These are phyloP conservation scores for Aspergillus egyptiacus DNA, from an alignment of 495 filamentous ascomycete genomes.

Conservation along the genomic window DNA sequence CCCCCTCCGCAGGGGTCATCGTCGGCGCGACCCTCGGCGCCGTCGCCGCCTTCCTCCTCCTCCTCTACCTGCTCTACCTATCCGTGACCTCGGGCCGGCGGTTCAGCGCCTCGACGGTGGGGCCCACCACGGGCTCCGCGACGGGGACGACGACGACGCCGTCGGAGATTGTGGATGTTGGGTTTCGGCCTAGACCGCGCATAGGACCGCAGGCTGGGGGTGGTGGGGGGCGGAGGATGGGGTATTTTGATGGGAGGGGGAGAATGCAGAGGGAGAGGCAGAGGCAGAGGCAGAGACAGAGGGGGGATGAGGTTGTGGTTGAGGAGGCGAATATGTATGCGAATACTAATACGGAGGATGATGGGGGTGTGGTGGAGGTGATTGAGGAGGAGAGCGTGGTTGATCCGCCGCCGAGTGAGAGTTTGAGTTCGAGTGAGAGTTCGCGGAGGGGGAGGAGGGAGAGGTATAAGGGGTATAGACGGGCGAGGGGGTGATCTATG, in stretches of 20 bases:
- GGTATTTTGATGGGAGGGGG: too few relatives aligned
- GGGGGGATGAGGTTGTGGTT: conserved; percentile 12
- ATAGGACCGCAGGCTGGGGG: too few relatives aligned
- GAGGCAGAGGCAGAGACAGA: background rate
- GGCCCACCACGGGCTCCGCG: too few relatives aligned
- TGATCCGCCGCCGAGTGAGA: background rate
- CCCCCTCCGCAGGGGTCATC: conserved; percentile 65
- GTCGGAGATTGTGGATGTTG: conserved; percentile 15
- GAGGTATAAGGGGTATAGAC: too few relatives aligned
- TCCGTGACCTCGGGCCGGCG: conserved; percentile 47
- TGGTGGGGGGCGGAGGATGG: too few relatives aligned
- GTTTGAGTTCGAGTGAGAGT: background rate
- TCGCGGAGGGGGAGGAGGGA: conserved; percentile 1
- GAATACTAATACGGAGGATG: conserved; percentile 11
- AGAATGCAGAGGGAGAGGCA: too few relatives aligned
- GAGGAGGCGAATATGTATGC: conserved; percentile 24
- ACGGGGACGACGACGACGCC: conserved; percentile 24
- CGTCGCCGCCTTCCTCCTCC: conserved; percentile 73
- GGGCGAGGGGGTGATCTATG: too few relatives aligned
- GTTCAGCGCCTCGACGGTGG: conserved; percentile 21
- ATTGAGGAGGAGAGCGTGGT: conserved; percentile 28
- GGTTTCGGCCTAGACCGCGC: background rate
- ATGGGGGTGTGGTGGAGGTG: conserved; percentile 29
- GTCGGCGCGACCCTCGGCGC: conserved; percentile 78
- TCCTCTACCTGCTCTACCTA: conserved; percentile 70